Percentiles rank a stretch among this genome's conserved stretches.
These are phyloP conservation scores for Gaeumannomyces tritici DNA, from an alignment of 2,329 filamentous ascomycete genomes.

Conservation along the genomic window DNA sequence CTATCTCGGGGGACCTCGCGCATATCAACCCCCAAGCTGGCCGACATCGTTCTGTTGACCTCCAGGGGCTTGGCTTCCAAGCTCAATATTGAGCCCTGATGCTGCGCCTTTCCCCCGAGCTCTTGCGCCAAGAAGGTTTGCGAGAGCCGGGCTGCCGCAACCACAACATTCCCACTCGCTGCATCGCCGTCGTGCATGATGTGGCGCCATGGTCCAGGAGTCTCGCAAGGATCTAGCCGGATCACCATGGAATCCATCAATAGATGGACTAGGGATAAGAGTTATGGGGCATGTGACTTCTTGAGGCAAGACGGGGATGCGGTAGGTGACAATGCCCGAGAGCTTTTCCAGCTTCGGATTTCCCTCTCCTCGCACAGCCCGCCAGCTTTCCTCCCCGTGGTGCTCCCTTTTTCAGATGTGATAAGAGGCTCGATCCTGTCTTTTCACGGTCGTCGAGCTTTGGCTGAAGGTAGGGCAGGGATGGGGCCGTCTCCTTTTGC, in stretches of 20 bases:
- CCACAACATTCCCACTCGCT: conserved; percentile 7
- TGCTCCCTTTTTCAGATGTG: not conserved
- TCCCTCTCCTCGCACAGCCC: not conserved
- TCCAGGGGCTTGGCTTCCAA: not conserved
- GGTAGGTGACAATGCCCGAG: not conserved
- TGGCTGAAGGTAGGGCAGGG: not conserved
- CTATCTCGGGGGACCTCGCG: not conserved
- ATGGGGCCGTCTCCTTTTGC: not conserved
- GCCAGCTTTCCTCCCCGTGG: not conserved
- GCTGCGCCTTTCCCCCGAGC: not conserved
- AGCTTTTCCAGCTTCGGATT: not conserved
- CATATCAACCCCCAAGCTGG: not conserved
- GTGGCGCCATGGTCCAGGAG: conserved; percentile 16
- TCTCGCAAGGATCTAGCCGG: conserved; percentile 16
- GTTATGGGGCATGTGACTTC: not conserved
- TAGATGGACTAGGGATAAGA: not conserved
- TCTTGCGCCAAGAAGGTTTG: not conserved
- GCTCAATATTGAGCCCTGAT: not conserved
- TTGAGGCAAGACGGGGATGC: not conserved
- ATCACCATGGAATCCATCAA: conserved; percentile 15
- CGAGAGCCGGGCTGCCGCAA: not conserved
- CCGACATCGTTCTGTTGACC: not conserved
- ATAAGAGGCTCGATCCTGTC: not conserved
- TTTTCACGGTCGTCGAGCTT: not conserved
- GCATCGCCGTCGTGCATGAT: conserved; percentile 9